Evolutionary conservation across 1,284 basidiomycete genomes (phyloP), one percentile per base, ranked within the genome.

Genomic region (Marasmius sp.): DNA sequence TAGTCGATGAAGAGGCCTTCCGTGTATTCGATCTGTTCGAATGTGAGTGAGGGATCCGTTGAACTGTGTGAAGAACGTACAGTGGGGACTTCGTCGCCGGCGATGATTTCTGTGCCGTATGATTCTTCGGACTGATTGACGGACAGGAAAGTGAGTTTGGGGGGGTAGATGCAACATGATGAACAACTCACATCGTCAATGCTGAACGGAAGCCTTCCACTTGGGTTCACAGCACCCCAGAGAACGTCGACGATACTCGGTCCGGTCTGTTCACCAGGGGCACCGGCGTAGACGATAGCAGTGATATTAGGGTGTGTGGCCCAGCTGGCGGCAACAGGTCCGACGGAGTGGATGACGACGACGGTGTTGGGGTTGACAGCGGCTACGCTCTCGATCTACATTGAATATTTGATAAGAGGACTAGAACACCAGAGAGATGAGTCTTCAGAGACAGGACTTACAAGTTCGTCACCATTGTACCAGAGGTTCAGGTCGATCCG

Each of bases 401-500:
- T 18, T 12, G 54, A 51, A 2, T 5, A 5, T 27, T 27, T 0
- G 20, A 37, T 3, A 45, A 56, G 27, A 27, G 33, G 9, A 16
- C 55, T 45, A 12, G 47, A 34, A 27, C 5, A 27, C 6, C 37
- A 1, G 22, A 41, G n/a, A 41, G 51, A 34, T 47, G 1, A 1
- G 27, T 27, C 27, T 27, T 27, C 27, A 34, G 34, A 37, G 58
- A 12, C 14, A 27, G 18, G 18, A 63, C 72, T 37, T 49, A 78
- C 75, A 56, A 81, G 64, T 37, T 71, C 73, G 9, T 74, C 76
- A 9, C 78, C 79, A 34, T 75, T 79, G 66, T 82, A 84, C 91
- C 91, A 93, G 0, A 90, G 80, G 20, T 83, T 82, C 11, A 93
- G 74, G 68, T 93, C 87, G 69, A 92, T 92, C 36, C 89, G 81